phyloP scores from a whole-genome alignment of 2,329 filamentous ascomycete genomes.

The Coniochaeta sp. region DNA sequence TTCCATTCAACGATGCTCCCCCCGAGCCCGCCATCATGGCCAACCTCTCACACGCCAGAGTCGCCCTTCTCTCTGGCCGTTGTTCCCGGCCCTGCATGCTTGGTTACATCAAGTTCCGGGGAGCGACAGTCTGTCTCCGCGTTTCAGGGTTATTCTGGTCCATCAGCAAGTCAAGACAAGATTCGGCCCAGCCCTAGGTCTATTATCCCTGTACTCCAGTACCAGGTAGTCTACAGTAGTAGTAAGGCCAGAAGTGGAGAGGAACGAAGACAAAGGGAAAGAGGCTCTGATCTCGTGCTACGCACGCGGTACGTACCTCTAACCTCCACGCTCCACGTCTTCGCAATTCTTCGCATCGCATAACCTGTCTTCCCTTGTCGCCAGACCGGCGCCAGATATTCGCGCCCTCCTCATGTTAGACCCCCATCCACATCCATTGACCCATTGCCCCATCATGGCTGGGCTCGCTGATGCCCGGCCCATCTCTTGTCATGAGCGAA shows the following conservation, averaged over 20 bases:
- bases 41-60: neutral
- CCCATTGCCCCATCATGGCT: conserved; percentile 10
- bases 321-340: conserved; percentile 4
- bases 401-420: neutral
- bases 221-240: too few species aligned
- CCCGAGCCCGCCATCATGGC: neutral
- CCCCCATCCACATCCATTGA: neutral
- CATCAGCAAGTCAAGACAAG: conserved; percentile 10
- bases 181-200: conserved; percentile 13
- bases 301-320: neutral
- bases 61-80: neutral
- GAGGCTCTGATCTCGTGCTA: neutral
- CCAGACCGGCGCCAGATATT: conserved; percentile 1
- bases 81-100: neutral
- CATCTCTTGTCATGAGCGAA: conserved; percentile 13
- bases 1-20: too few species aligned
- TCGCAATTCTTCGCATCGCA: conserved; percentile 8
- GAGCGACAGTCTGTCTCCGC: conserved; percentile 14
- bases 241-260: neutral
- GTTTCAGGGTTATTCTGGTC: conserved; percentile 23
- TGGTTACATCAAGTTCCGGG: neutral
- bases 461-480: conserved; percentile 18
- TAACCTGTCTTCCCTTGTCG: neutral
- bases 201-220: too few species aligned
- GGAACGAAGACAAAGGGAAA: neutral